Conservation (phyloP, 306 rosid genomes). For the Lithocarpus polystachyus region DNA sequence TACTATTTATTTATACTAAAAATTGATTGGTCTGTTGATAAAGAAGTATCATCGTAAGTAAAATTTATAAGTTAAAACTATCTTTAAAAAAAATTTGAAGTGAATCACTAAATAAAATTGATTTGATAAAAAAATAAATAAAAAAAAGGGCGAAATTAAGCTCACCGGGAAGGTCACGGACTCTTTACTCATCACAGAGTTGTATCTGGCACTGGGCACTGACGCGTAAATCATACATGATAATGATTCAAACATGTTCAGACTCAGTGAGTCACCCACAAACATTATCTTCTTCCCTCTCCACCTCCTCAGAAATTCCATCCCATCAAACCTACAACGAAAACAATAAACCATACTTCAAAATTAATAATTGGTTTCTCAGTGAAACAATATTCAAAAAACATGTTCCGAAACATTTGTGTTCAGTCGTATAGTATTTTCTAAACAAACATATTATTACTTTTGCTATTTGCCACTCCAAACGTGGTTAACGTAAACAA, state of each 20-base stretch:
- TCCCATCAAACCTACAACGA: conserved; percentile 64
- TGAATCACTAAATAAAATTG: background rate
- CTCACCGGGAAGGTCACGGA: conserved; percentile 66
- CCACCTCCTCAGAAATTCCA: conserved; percentile 62
- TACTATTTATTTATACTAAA: too few relatives aligned
- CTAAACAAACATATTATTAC: too few relatives aligned
- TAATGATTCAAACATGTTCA: conserved; percentile 95
- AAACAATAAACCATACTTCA: background rate
- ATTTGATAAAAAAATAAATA: background rate
- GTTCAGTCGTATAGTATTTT: too few relatives aligned
- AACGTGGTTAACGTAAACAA: too few relatives aligned
- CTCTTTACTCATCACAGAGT: conserved; percentile 34
- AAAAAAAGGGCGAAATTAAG: background rate
- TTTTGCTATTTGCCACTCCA: too few relatives aligned
- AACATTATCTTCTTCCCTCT: conserved; percentile 92
- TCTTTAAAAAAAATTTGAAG: background rate
- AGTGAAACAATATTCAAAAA: too few relatives aligned
- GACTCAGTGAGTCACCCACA: conserved; percentile 97
- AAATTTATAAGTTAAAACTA: background rate
- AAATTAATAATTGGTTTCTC: too few relatives aligned
- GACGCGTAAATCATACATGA: conserved; percentile 88
- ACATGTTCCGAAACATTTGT: too few relatives aligned
- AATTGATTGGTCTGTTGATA: background rate
- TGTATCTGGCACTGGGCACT: conserved; percentile 63
- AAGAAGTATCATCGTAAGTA: background rate